Percentiles rank a stretch among this genome's conserved stretches.
phyloP scores from a whole-genome alignment of 495 filamentous ascomycete genomes.

The Thermothielavioides terrestris region DNA sequence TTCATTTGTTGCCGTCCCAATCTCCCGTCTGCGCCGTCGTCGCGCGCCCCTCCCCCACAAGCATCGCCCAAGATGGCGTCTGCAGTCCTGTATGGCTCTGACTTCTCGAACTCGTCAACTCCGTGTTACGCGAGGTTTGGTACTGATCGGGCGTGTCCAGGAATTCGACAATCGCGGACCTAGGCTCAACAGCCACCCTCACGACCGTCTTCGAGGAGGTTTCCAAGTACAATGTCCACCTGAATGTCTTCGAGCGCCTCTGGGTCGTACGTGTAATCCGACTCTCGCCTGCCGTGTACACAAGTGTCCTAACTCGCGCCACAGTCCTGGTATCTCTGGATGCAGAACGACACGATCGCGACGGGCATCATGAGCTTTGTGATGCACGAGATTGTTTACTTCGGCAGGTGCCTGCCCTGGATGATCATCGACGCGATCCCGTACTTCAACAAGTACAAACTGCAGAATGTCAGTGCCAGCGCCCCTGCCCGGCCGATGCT shows the following conservation, averaged over 20 bases:
- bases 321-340: slow-evolving; percentile 83
- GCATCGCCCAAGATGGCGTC: slow-evolving; percentile 30
- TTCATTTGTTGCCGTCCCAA: not conserved
- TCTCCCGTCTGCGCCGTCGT: not conserved
- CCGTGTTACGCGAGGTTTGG: not conserved
- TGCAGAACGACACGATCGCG: slow-evolving; percentile 93
- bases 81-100: slow-evolving; percentile 24
- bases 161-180: slow-evolving; percentile 42
- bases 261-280: slow-evolving; percentile 64
- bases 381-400: slow-evolving; percentile 93
- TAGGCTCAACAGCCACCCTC: slow-evolving; percentile 52
- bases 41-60: not conserved
- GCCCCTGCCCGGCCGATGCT: not conserved
- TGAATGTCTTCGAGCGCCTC: slow-evolving; percentile 74
- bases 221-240: slow-evolving; percentile 73
- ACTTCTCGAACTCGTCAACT: not conserved
- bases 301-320: not conserved
- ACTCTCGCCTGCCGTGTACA: not conserved
- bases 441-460: slow-evolving; percentile 84
- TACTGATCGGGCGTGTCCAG: slow-evolving; percentile 21
- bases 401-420: slow-evolving; percentile 86
- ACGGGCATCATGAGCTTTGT: slow-evolving; percentile 95
- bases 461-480: slow-evolving; percentile 62
- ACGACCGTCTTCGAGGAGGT: slow-evolving; percentile 80
- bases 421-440: slow-evolving; percentile 85